phyloP scores from a whole-genome alignment of 495 filamentous ascomycete genomes.

The Aspergillus diversus region DNA sequence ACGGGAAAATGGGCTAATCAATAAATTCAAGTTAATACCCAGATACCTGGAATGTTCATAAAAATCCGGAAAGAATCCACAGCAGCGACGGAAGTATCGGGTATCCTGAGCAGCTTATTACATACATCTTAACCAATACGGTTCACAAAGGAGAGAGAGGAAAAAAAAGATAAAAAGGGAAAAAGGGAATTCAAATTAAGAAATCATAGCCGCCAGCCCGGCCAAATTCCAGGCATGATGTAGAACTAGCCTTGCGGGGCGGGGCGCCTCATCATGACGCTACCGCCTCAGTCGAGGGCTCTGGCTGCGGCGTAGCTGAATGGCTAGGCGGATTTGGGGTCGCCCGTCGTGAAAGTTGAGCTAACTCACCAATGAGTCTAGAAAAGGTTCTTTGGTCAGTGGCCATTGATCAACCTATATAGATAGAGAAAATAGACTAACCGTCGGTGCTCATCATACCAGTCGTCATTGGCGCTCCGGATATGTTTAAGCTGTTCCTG shows the following conservation, averaged over 20 bases:
- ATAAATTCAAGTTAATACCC: constrained; percentile 16
- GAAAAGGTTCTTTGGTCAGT: constrained; percentile 10
- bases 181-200: constrained; percentile 21
- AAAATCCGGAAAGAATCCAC: constrained; percentile 12
- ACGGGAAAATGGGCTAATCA: background rate
- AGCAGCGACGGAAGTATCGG: constrained; percentile 21
- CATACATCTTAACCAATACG: constrained; percentile 43
- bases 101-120: constrained; percentile 50
- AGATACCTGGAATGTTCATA: constrained; percentile 17
- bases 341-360: constrained; percentile 40
- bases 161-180: constrained; percentile 24
- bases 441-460: constrained; percentile 51
- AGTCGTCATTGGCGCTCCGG: constrained; percentile 48
- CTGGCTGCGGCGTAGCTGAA: constrained; percentile 39
- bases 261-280: background rate
- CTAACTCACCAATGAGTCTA: constrained; percentile 50
- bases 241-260: background rate
- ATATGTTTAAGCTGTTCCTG: constrained; percentile 57
- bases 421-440: constrained; percentile 27
- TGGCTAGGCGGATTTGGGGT: constrained; percentile 39
- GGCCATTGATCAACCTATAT: background rate
- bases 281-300: constrained; percentile 21
- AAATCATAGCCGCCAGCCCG: constrained; percentile 26
- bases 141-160: constrained; percentile 24
- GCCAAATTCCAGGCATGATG: constrained; percentile 24